A percentile compares a stretch with the other conserved stretches of the same genome.
Evolutionary conservation across 352 stramenopile species (phyloP).

Genomic region (Globisporangium middletonii): DNA sequence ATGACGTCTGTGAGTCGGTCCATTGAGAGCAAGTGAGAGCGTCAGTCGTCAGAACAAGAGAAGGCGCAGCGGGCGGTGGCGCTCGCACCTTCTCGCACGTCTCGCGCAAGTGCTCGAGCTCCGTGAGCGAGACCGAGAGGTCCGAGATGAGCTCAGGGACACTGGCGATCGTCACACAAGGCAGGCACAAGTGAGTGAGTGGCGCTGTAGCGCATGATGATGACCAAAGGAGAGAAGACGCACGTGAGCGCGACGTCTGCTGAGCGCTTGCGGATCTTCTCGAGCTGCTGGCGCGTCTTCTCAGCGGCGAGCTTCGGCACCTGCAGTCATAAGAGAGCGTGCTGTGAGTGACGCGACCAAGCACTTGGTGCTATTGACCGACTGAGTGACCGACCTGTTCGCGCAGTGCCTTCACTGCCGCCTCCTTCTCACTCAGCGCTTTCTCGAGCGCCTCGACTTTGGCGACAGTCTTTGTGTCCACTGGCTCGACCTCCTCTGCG

Average conservation of each 20-base stretch:
- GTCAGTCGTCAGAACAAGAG: background rate
- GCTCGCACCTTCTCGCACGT: slow-evolving; percentile 43
- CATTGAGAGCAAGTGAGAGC: too few species aligned
- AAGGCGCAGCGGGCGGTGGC: too few species aligned
- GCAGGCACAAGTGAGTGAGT: background rate
- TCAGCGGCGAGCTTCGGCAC: slow-evolving; percentile 47
- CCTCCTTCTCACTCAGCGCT: slow-evolving; percentile 48
- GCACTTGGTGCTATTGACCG: background rate
- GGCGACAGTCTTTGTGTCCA: slow-evolving; percentile 38
- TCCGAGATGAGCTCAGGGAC: slow-evolving; percentile 22
- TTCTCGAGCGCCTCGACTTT: slow-evolving; percentile 45
- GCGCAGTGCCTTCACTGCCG: slow-evolving; percentile 43
- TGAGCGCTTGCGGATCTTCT: slow-evolving; percentile 47
- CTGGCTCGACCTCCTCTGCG: slow-evolving; percentile 52
- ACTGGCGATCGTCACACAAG: slow-evolving; percentile 5
- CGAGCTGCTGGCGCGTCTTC: slow-evolving; percentile 43
- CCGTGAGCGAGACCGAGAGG: slow-evolving; percentile 29
- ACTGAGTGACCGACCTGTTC: slow-evolving; percentile 24
- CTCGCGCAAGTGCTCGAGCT: slow-evolving; percentile 43
- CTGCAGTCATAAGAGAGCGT: slow-evolving; percentile 8
- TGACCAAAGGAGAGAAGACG: slow-evolving; percentile 1
- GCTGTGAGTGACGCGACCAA: background rate
- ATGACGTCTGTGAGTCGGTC: slow-evolving; percentile 29
- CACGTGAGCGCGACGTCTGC: slow-evolving; percentile 45
- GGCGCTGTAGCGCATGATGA: too few species aligned